These are phyloP conservation scores for Ustilago hordei DNA, from an alignment of 1,284 basidiomycete genomes.

Conservation along the genomic window DNA sequence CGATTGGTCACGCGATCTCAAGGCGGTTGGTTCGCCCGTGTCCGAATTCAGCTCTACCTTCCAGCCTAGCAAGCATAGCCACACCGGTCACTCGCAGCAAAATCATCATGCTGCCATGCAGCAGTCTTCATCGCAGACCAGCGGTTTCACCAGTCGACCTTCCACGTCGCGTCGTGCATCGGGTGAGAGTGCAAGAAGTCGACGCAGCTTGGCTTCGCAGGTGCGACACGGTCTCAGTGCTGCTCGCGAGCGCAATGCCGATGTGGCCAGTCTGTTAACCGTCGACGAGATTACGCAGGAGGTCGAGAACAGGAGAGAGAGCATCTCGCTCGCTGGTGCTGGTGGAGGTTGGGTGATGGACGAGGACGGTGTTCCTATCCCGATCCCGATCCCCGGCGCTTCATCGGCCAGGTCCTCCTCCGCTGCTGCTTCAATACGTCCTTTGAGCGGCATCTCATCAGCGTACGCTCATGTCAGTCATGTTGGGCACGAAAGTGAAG, in stretches of 20 bases:
- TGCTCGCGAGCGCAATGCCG: constrained; percentile 76
- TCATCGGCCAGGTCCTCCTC: constrained; percentile 34
- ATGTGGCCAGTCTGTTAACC: constrained; percentile 90
- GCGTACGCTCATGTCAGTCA: constrained; percentile 70
- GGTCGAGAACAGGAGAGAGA: constrained; percentile 83
- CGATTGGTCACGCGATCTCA: constrained; percentile 59
- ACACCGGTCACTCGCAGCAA: constrained; percentile 5
- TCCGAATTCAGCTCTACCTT: constrained; percentile 27
- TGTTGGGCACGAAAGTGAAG: constrained; percentile 69
- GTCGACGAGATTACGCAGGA: constrained; percentile 98
- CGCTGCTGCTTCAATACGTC: constrained; percentile 48
- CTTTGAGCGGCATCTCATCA: constrained; percentile 47
- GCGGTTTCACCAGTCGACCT: constrained; percentile 26
- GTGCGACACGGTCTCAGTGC: constrained; percentile 48
- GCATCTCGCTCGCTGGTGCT: constrained; percentile 66
- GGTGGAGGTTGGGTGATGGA: constrained; percentile 58
- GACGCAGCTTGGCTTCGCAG: constrained; percentile 55
- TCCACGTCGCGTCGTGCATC: constrained; percentile 52
- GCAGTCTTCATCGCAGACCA: constrained; percentile 27
- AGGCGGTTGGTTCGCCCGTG: constrained; percentile 52
- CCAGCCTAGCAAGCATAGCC: constrained; percentile 21
- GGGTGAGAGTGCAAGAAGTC: constrained; percentile 56
- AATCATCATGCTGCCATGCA: constrained; percentile 17
- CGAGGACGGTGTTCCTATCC: constrained; percentile 68
- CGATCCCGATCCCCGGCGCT: constrained; percentile 52